Conservation (phyloP, 495 filamentous ascomycete species). For the Penicillium riverlandense region DNA sequence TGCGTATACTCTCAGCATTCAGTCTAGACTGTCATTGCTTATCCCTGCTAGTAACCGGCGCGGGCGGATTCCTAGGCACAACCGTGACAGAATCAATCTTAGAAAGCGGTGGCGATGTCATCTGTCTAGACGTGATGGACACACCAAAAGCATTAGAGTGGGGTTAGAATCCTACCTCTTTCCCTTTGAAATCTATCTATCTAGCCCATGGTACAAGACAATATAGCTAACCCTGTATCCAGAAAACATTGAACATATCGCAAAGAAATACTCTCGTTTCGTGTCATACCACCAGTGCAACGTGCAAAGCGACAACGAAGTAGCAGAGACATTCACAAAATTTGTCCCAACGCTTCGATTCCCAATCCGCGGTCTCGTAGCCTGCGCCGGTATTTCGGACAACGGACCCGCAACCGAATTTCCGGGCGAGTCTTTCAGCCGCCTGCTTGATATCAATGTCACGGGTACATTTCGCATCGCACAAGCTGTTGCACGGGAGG, state of each 20-base stretch:
- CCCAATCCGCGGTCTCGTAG: conserved; percentile 63
- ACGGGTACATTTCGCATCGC: conserved; percentile 62
- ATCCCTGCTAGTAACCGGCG: background rate
- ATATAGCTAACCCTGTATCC: background rate
- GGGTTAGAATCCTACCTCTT: conserved; percentile 14
- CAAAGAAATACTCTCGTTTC: conserved; percentile 20
- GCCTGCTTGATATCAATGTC: conserved; percentile 58
- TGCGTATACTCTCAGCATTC: background rate
- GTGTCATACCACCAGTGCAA: conserved; percentile 45
- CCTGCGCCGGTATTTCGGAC: conserved; percentile 68
- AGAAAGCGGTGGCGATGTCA: conserved; percentile 29
- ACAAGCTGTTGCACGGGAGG: conserved; percentile 55
- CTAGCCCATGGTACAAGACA: background rate
- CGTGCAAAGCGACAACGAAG: conserved; percentile 48
- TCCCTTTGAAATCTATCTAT: background rate
- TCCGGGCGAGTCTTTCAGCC: conserved; percentile 44
- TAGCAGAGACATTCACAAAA: conserved; percentile 35
- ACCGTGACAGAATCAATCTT: conserved; percentile 42
- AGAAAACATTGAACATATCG: conserved; percentile 42
- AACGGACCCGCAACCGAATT: conserved; percentile 53
- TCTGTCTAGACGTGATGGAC: conserved; percentile 47
- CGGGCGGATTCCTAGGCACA: conserved; percentile 18
- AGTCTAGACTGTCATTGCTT: background rate
- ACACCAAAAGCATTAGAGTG: conserved; percentile 1
- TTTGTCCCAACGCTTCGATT: conserved; percentile 48